phyloP scores from a whole-genome alignment of 768 basidiomycete genomes.

The Mycena maculata region DNA sequence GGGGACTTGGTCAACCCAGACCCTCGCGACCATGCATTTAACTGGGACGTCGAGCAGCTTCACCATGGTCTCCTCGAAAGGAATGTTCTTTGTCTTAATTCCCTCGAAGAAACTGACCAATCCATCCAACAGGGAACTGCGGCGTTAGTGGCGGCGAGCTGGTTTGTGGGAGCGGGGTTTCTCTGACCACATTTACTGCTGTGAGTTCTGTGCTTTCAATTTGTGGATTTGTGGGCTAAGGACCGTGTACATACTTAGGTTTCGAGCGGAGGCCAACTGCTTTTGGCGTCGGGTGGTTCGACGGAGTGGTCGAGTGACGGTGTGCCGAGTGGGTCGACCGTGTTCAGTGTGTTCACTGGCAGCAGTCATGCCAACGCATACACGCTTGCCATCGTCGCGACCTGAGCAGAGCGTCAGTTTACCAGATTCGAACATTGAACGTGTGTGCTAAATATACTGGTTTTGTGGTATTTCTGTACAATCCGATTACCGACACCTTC shows the following conservation, averaged over 20 bases:
- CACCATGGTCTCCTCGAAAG: slow-evolving; percentile 58
- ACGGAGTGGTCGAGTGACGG: slow-evolving; percentile 51
- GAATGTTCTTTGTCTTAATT: slow-evolving; percentile 24
- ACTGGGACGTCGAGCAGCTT: slow-evolving; percentile 50
- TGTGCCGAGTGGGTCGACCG: slow-evolving; percentile 50
- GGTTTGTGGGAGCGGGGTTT: slow-evolving; percentile 53
- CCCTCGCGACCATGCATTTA: slow-evolving; percentile 55
- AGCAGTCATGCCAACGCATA: slow-evolving; percentile 29
- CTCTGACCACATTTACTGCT: slow-evolving; percentile 51
- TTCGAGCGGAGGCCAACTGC: slow-evolving; percentile 47
- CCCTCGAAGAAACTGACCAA: too few species aligned
- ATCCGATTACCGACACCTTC: not conserved
- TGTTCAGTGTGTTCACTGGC: slow-evolving; percentile 35
- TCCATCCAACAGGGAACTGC: slow-evolving; percentile 36
- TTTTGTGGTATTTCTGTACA: not conserved
- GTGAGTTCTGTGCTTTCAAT: slow-evolving; percentile 37
- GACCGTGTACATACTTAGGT: too few species aligned
- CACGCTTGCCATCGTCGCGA: slow-evolving; percentile 35
- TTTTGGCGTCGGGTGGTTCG: slow-evolving; percentile 52
- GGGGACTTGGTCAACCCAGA: slow-evolving; percentile 61
- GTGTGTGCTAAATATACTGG: slow-evolving; percentile 5
- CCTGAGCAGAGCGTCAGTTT: slow-evolving; percentile 23
- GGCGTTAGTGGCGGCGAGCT: slow-evolving; percentile 49
- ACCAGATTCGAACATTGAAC: too few species aligned
- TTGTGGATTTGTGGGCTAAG: too few species aligned